A percentile compares a stretch with the other conserved stretches of the same genome.
These are phyloP conservation scores for Talaromyces albobiverticillius DNA, from an alignment of 2,329 filamentous ascomycete genomes.

Conservation along the genomic window DNA sequence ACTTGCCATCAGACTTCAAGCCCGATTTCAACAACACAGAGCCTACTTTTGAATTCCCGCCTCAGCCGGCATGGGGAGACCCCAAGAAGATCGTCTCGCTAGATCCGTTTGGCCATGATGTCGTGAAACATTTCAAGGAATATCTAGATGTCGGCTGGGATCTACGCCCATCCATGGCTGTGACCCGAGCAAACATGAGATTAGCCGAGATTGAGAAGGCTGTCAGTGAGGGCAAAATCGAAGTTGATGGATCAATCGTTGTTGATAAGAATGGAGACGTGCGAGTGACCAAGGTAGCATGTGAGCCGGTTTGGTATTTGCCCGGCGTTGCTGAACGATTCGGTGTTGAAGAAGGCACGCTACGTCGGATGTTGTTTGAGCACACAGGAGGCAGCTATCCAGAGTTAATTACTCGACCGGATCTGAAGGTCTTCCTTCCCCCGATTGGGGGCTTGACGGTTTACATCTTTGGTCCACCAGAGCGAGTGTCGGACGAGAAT, in stretches of 20 bases:
- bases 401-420: conserved; percentile 88
- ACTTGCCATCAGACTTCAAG: conserved; percentile 78
- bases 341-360: conserved; percentile 81
- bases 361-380: conserved; percentile 86
- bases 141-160: conserved; percentile 70
- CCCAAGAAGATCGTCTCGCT: conserved; percentile 95
- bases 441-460: conserved; percentile 95
- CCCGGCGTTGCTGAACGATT: conserved; percentile 89
- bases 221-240: conserved; percentile 72
- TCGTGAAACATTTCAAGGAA: conserved; percentile 75
- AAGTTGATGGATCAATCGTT: conserved; percentile 83
- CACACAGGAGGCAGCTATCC: conserved; percentile 95
- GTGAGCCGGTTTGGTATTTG: conserved; percentile 89
- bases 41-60: conserved; percentile 83
- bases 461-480: conserved; percentile 93
- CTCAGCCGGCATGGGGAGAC: conserved; percentile 85
- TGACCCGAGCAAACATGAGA: conserved; percentile 93
- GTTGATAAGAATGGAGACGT: conserved; percentile 83
- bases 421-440: conserved; percentile 93
- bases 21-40: conserved; percentile 82
- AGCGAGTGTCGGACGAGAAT: conserved; percentile 86
- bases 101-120: conserved; percentile 88
- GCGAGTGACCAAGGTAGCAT: conserved; percentile 92
- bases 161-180: conserved; percentile 84
- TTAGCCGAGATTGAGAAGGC: conserved; percentile 92